These are phyloP conservation scores for Epithemia pelagica DNA, from an alignment of 108 stramenopile species.

Conservation along the genomic window DNA sequence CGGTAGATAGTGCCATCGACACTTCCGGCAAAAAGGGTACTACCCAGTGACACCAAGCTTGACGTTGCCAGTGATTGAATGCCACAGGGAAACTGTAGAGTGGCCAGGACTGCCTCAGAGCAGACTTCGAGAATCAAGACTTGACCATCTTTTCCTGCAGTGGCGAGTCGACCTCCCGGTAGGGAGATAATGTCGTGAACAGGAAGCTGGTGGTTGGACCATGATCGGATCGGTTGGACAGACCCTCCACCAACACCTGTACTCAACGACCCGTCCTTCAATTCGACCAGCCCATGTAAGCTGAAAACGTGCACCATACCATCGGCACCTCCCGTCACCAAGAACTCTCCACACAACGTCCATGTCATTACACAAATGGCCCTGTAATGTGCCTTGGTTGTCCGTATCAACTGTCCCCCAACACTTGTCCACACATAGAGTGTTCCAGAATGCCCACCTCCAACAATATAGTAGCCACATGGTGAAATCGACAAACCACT, in stretches of 20 bases:
- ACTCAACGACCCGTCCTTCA: neutral
- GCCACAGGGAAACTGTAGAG: conserved; percentile 49
- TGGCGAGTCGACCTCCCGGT: conserved; percentile 42
- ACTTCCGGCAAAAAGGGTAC: conserved; percentile 55
- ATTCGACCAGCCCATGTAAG: conserved; percentile 49
- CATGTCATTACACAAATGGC: conserved; percentile 47
- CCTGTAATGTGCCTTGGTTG: conserved; percentile 73
- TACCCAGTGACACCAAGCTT: neutral
- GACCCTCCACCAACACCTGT: conserved; percentile 5
- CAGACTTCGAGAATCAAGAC: conserved; percentile 58
- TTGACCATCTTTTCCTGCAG: conserved; percentile 55
- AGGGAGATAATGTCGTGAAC: conserved; percentile 38
- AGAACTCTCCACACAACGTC: conserved; percentile 51
- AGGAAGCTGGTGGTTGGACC: conserved; percentile 65
- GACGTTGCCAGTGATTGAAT: conserved; percentile 35
- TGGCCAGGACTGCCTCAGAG: conserved; percentile 44
- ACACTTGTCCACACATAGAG: conserved; percentile 54
- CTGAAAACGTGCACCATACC: conserved; percentile 73
- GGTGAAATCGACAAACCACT: conserved; percentile 41
- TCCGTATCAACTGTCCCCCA: conserved; percentile 48
- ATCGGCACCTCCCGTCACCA: conserved; percentile 79
- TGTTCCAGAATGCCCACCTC: conserved; percentile 51
- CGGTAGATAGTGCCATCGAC: conserved; percentile 59
- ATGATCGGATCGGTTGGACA: conserved; percentile 55
- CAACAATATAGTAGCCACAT: conserved; percentile 59